Conservation (phyloP, 768 basidiomycete genomes). For the Cyathus striatus region DNA sequence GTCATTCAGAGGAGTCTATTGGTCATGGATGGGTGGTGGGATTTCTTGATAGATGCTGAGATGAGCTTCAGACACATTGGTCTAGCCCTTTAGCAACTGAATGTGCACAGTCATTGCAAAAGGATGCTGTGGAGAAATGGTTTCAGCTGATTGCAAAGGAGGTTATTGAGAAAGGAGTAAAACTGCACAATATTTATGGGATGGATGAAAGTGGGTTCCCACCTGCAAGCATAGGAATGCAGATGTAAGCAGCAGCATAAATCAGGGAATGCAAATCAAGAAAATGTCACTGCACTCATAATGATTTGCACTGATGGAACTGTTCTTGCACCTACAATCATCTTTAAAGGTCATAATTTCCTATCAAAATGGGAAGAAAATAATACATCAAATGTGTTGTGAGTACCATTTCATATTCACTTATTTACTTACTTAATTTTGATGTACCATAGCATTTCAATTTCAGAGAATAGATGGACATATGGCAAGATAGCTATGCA, state of each 20-base stretch:
- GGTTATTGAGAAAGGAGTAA: conserved; percentile 16
- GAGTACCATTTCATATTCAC: conserved; percentile 5
- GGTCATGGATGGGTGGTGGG: conserved; percentile 6
- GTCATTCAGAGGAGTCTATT: not conserved
- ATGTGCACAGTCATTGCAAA: conserved; percentile 22
- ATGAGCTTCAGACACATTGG: conserved; percentile 23
- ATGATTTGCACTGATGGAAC: conserved; percentile 23
- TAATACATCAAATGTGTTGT: conserved; percentile 17
- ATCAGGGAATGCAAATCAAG: conserved; percentile 18
- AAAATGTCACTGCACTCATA: conserved; percentile 11
- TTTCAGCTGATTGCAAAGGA: conserved; percentile 20
- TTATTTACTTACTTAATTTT: conserved; percentile 1
- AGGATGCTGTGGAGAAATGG: conserved; percentile 21
- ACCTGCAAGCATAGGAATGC: conserved; percentile 8
- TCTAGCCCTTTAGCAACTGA: conserved; percentile 24
- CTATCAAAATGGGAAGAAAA: conserved; percentile 14
- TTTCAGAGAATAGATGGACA: conserved; percentile 25
- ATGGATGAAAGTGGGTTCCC: conserved; percentile 31
- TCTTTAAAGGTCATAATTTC: conserved; percentile 21
- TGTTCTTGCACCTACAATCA: conserved; percentile 12
- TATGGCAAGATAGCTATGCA: conserved; percentile 14
- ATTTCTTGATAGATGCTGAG: conserved; percentile 18
- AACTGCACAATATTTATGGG: conserved; percentile 18
- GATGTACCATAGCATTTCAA: conserved; percentile 13
- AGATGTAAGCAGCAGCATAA: conserved; percentile 24